phyloP scores from a whole-genome alignment of 23 red algal genomes.

The Cyanidioschyzon merolae region DNA sequence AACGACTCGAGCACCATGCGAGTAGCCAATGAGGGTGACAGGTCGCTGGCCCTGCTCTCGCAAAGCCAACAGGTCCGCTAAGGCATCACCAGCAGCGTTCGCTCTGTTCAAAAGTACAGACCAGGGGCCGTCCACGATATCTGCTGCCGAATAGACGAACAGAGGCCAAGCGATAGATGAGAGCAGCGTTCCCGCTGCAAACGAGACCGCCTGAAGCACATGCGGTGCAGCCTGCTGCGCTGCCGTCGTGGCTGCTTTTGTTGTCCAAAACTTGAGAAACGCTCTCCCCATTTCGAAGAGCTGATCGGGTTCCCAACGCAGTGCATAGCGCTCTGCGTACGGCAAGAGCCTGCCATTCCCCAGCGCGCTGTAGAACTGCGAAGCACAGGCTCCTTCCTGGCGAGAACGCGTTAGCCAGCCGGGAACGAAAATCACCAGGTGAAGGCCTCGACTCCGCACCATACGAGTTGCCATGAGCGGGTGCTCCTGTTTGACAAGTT shows the following conservation, averaged over 20 bases:
- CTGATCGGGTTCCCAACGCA: slow-evolving; percentile 86
- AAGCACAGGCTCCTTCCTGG: slow-evolving; percentile 45
- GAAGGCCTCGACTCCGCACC: slow-evolving; percentile 34
- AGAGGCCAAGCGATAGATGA: slow-evolving; percentile 86
- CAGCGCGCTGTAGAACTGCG: slow-evolving; percentile 64
- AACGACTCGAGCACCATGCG: slow-evolving; percentile 86
- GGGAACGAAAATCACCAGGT: slow-evolving; percentile 73
- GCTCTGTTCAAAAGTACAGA: slow-evolving; percentile 66
- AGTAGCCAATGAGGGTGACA: slow-evolving; percentile 88
- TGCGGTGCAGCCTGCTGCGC: slow-evolving; percentile 87
- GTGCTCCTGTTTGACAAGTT: slow-evolving; percentile 7
- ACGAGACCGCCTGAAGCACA: slow-evolving; percentile 57
- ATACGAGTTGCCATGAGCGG: background rate
- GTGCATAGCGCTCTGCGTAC: slow-evolving; percentile 62
- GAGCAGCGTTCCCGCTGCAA: slow-evolving; percentile 66
- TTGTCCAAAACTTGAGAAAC: slow-evolving; percentile 97
- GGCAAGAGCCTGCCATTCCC: slow-evolving; percentile 38
- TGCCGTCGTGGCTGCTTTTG: slow-evolving; percentile 80
- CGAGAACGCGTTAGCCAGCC: slow-evolving; percentile 54
- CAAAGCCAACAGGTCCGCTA: slow-evolving; percentile 81
- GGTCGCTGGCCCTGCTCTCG: slow-evolving; percentile 78
- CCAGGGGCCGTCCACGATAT: slow-evolving; percentile 96
- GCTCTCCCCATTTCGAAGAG: slow-evolving; percentile 81
- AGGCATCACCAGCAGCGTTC: slow-evolving; percentile 80
- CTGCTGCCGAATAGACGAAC: slow-evolving; percentile 71